phyloP scores from a whole-genome alignment of 2,329 filamentous ascomycete genomes.

The Dothideomycetidae sp. region DNA sequence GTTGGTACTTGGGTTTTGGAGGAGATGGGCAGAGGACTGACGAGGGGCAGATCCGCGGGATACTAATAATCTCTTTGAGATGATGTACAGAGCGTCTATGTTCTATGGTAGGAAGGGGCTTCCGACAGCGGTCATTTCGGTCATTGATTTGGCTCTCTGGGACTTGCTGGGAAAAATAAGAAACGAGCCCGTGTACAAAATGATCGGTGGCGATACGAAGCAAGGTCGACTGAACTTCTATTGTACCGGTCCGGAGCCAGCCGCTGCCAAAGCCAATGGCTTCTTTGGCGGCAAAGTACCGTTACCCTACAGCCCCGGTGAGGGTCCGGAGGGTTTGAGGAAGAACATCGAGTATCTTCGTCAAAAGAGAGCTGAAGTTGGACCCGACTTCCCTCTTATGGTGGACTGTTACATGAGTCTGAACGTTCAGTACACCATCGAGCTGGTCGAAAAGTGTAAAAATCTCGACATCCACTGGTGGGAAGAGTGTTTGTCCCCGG shows the following conservation, averaged over 20 bases:
- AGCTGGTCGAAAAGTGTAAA: conserved; percentile 70
- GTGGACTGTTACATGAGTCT: conserved; percentile 97
- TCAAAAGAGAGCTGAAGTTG: conserved; percentile 70
- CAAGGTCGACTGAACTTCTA: conserved; percentile 69
- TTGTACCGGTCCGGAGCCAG: conserved; percentile 80
- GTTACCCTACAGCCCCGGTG: conserved; percentile 76
- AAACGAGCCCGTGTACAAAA: conserved; percentile 84
- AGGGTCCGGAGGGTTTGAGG: conserved; percentile 64
- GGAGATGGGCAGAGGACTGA: conserved; percentile 8
- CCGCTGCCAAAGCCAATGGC: conserved; percentile 67
- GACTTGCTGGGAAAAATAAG: conserved; percentile 83
- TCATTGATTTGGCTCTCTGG: conserved; percentile 87
- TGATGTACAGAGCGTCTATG: conserved; percentile 93
- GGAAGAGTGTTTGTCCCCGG: conserved; percentile 85
- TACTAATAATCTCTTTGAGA: conserved; percentile 83
- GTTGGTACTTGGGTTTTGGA: conserved; percentile 22
- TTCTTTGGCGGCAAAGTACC: conserved; percentile 88
- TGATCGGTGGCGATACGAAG: conserved; percentile 82
- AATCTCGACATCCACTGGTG: conserved; percentile 91
- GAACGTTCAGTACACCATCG: conserved; percentile 84
- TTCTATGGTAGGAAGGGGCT: conserved; percentile 93
- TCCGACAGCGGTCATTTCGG: conserved; percentile 79
- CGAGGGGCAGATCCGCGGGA: conserved; percentile 59
- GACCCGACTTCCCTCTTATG: conserved; percentile 82
- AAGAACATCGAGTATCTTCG: conserved; percentile 86